These are phyloP conservation scores for Dioscorea zingiberensis DNA, from an alignment of 106 monocot species.

Conservation along the genomic window DNA sequence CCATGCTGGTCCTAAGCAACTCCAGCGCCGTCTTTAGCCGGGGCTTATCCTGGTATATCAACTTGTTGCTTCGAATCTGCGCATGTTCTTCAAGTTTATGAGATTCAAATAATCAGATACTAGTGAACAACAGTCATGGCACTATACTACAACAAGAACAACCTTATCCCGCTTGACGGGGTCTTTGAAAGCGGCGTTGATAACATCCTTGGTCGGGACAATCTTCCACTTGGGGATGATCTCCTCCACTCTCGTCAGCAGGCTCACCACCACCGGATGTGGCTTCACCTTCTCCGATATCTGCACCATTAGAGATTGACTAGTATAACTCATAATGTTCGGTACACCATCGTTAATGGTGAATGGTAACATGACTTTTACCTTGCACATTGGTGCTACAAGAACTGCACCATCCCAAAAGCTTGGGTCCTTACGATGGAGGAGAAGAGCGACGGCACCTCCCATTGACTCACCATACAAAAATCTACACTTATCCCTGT, in stretches of 20 bases:
- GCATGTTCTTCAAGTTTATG: background rate
- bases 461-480: slow-evolving; percentile 99
- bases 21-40: slow-evolving; percentile 91
- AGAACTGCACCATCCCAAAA: slow-evolving; percentile 94
- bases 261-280: slow-evolving; percentile 68
- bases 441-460: slow-evolving; percentile 78
- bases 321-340: too few species aligned
- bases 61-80: slow-evolving; percentile 73
- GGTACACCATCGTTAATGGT: too few species aligned
- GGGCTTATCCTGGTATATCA: slow-evolving; percentile 94
- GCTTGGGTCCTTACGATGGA: slow-evolving; percentile 63
- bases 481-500: slow-evolving; percentile 64
- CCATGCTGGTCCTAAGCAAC: slow-evolving; percentile 77
- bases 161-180: slow-evolving; percentile 86
- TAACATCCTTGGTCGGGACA: slow-evolving; percentile 90
- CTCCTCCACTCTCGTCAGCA: slow-evolving; percentile 72
- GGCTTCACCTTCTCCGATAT: slow-evolving; percentile 98
- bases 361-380: slow-evolving; percentile 1
- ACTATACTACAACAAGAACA: background rate
- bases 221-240: slow-evolving; percentile 98
- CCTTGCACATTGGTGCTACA: slow-evolving; percentile 99
- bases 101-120: too few species aligned
- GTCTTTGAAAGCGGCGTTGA: slow-evolving; percentile 86
- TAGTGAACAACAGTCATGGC: too few species aligned
- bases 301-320: slow-evolving; percentile 13